Base-by-base conservation (phyloP, 1,284 basidiomycete genomes). In the Naganishia albida region DNA sequence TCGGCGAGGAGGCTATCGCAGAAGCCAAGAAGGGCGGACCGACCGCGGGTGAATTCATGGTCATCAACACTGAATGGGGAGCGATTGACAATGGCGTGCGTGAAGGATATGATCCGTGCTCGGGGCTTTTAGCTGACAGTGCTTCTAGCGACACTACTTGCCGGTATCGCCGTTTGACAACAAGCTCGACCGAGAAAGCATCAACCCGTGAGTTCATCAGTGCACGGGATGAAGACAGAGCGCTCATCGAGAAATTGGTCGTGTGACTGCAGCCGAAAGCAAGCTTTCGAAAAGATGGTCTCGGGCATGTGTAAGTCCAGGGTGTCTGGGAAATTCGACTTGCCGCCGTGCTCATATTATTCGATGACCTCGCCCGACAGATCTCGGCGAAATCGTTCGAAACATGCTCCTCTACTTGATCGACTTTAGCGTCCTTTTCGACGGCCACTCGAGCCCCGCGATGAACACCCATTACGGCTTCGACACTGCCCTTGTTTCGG, bases 21-120 rank as follows among this genome's bases (percentile, higher is more conserved):
- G 83, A 82, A 52, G 80, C 83, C 26, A 77, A 76, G 68, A 72
- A 72, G 64, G 70, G 73, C 50, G 76, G 76, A 59, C 70, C 72
- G 54, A 69, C 64, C 51, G 76, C 72, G 38, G 89, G 88, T 20
- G 86, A 88, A 30, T 81, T 85, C 71, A 99, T 99, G 95, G 85
- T 98, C 66, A 86, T 99, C 68, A 99, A 99, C 81, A 92, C 91
- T 2, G 96, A 99, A 81, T 98, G 96, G 93, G 94, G 93, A 70
- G 93, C 86, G 42, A 94, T 96, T 79, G 90, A 96, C 79, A 94
- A 95, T 78, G 83, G 86, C 50, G 91, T 91, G 74, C 70, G 86
- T 77, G 57, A 40, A 28, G 18, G 18, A 7, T 25, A 25, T 16
- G 44, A 50, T 34, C 3, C 30, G 43, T 18, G 18, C 18, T 16